Base-by-base conservation (phyloP, 768 basidiomycete species). In the Fomitopsis serialis region DNA sequence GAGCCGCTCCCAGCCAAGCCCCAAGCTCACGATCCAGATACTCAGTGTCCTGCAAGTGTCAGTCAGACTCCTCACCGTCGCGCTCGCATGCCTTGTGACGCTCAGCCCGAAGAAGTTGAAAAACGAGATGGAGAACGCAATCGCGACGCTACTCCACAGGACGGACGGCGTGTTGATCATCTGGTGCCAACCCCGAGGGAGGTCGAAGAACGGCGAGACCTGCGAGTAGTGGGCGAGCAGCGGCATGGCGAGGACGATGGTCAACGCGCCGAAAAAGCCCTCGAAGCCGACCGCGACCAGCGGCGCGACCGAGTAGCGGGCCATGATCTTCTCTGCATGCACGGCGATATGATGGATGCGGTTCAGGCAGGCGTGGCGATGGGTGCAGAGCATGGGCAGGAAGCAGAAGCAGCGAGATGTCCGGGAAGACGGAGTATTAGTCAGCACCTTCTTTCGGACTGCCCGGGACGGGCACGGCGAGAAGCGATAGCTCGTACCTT, bases 1-100 rank as follows among this genome's bases (percentile, higher is more conserved):
- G 32, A 98, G 74, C 54, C 74, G 77, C 71, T 98, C 95, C 95
- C 95, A 98, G 3, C 95, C 93, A 23, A 97, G 71, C 1, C 78
- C 84, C 48, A 97, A 77, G 64, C 90, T 92, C 62, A 99, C 74
- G 58, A 95, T 72, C 97, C 97, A 99, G 66, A 99, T 98, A n/a
- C 82, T 81, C 50, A 98, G 77, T 1, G 97, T 98, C 61, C 97
- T 80, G 72, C 93, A 97, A 6, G 94, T 95, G 69, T 99, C 97
- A 35, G 93, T 90, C 53, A 97, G 77, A 51, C 86, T 89, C 56
- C 96, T 81, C 17, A 92, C 91, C 1, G 94, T 97, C 32, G 96
- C 95, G 66, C 88, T 92, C 54, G 98, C 90, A 65, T 91, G 85
- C 57, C 85, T 79, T n/a, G 94, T 96, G 54, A 97, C 91, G 66